Base-by-base conservation (phyloP, 768 basidiomycete species). In the Podaxis mareebaensis region DNA sequence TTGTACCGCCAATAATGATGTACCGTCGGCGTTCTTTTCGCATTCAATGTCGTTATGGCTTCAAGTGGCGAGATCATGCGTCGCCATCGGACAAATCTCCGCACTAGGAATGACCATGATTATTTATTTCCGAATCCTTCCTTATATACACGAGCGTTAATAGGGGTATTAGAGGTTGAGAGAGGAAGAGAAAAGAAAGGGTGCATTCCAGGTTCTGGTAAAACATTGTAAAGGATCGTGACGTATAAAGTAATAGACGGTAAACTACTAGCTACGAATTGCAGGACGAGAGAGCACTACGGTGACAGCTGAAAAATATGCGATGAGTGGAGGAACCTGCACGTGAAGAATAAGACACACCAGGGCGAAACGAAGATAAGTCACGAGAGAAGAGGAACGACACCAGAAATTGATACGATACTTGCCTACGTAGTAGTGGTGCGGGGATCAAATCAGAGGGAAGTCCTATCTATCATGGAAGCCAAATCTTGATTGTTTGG, bases 401-500 rank as follows among this genome's bases (percentile, higher is more conserved):
- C 33, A 22, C 42, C n/a, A 55, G 22, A 20, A 15, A 22, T 28
- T 22, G 30, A 53, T 44, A 38, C n/a, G 33, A 40, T 56, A 46
- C n/a, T 20, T 36, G 36, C 53, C 53, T 62, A 8, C 53, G 17
- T 38, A 46, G 40, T 53, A 46, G n/a, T 20, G 24, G 30, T 17
- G 55, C 40, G 24, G 39, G 58, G 64, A 33, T 40, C 60, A 51
- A 60, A 24, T 39, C 58, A 42, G 48, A 48, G 42, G 8, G 57
- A 28, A 17, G 36, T 22, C 42, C 33, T 10, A 22, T 51, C 48
- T 17, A 51, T 81, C 72, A 85, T 73, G 85, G 86, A 66, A 85
- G 74, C 85, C 86, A 87, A 63, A 87, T 83, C 76, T 87, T 87
- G 73, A 87, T 79, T 62, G 83, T 85, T 72, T 88, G 86, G 72